Evolutionary conservation across 805 yeast species (phyloP), one percentile per base, ranked within the genome.

Genomic region (Helenozyma baotianmanensis): DNA sequence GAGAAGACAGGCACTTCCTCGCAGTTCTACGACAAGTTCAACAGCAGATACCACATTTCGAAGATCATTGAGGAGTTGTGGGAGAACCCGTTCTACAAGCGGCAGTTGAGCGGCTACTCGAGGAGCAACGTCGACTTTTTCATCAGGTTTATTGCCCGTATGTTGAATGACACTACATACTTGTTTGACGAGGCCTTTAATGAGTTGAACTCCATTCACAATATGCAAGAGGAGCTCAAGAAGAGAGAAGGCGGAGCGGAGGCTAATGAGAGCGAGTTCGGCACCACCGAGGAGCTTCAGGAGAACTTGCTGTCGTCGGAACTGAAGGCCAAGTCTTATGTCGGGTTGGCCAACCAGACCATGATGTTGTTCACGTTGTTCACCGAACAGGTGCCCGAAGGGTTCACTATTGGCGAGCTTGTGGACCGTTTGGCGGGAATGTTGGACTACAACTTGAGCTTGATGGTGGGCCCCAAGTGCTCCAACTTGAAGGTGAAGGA

Each of bases 401-500:
- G 95, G 0, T 92, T 92, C 60, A 77, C 79, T 4, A 82, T 86
- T 26, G 78, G 85, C 2, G 98, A 92, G 59, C 80, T 92, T 50
- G 96, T 90, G 25, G 96, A 88, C 49, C 74, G 98, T 58, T 67
- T 92, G 42, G 95, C 98, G 0, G 88, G 95, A 28, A 92, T 92
- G 99, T 68, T 92, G 54, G 83, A 92, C 62, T 90, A 89, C 60
- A 92, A 92, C 54, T 65, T 92, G 40, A 83, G 78, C 30, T 87
- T 90, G n/a, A 68, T 92, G 58, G 97, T 88, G 16, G 99, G 99
- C 0, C 97, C 97, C 11, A 82, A 83, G 53, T 89, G 96, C 62
- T 76, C 89, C 8, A 88, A 83, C 31, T 72, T 92, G 48, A 87
- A 85, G 52, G 98, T 92, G 18, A 71, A 73, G 38, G 72, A 82